Percentiles rank a stretch among this genome's conserved stretches.
phyloP scores from a whole-genome alignment of 1,139 yeast species.

The Hyphopichia buzzinii region DNA sequence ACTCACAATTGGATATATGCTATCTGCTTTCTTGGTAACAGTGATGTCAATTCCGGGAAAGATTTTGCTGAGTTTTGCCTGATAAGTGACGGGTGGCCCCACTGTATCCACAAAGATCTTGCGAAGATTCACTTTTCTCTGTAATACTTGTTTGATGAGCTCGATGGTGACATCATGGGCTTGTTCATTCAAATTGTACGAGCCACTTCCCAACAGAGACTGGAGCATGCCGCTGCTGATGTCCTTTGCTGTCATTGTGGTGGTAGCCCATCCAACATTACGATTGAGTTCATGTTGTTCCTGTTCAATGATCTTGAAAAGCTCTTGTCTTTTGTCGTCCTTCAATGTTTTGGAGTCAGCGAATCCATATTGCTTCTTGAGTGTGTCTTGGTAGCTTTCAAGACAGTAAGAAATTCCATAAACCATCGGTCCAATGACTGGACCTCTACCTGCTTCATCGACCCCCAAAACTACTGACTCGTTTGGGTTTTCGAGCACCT shows the following conservation, averaged over 20 bases:
- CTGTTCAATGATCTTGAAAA: conserved; percentile 60
- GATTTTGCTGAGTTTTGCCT: conserved; percentile 61
- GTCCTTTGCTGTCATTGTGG: conserved; percentile 82
- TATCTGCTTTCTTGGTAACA: conserved; percentile 95
- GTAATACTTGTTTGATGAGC: conserved; percentile 60
- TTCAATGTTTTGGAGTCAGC: conserved; percentile 90
- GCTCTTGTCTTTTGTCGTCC: conserved; percentile 61
- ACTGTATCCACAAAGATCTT: conserved; percentile 92
- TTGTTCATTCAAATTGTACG: conserved; percentile 86
- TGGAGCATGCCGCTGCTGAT: conserved; percentile 87
- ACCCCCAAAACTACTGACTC: conserved; percentile 67
- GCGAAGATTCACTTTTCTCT: conserved; percentile 58
- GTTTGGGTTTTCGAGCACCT: conserved; percentile 13
- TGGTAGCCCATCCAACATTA: conserved; percentile 85
- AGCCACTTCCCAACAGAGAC: conserved; percentile 47
- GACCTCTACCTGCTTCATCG: conserved; percentile 98
- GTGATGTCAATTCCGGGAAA: conserved; percentile 75
- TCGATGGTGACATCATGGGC: conserved; percentile 93
- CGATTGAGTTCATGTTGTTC: conserved; percentile 41
- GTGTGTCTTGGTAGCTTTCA: conserved; percentile 45
- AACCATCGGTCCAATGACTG: conserved; percentile 96
- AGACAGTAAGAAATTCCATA: conserved; percentile 84
- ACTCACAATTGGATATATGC: conserved; percentile 89
- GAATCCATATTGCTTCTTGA: conserved; percentile 68
- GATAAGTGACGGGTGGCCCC: conserved; percentile 89